Conservation (phyloP, 2,329 filamentous ascomycete genomes). For the Aspergillus pseudoglaucus region DNA sequence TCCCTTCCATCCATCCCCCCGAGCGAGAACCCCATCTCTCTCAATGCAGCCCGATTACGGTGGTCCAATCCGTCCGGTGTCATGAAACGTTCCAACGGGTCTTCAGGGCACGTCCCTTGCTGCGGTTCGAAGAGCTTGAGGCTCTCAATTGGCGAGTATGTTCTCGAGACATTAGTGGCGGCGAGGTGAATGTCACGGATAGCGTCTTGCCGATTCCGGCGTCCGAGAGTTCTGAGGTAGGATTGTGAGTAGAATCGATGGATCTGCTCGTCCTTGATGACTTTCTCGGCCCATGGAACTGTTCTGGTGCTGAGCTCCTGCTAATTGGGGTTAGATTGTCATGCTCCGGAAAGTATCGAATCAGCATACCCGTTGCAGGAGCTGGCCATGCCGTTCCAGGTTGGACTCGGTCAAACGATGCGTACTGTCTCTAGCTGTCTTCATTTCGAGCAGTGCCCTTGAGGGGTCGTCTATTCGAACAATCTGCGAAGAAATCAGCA, state of each 20-base stretch:
- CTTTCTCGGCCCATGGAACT: constrained; percentile 9
- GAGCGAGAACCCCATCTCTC: constrained; percentile 8
- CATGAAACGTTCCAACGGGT: constrained; percentile 20
- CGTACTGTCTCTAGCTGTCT: neutral
- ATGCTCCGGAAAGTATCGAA: neutral
- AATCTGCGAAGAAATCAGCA: too few species aligned
- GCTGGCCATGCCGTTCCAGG: constrained; percentile 3
- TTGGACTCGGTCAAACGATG: constrained; percentile 6
- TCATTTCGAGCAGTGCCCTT: too few species aligned
- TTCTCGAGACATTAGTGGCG: neutral
- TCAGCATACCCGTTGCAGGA: neutral
- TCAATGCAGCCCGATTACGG: too few species aligned
- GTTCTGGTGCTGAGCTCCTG: constrained; percentile 1
- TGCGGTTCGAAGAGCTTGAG: constrained; percentile 9
- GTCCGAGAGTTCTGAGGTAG: neutral
- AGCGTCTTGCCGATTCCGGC: neutral
- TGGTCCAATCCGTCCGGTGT: constrained; percentile 14
- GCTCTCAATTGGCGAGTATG: neutral
- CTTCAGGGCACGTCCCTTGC: constrained; percentile 6
- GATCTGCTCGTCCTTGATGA: constrained; percentile 15
- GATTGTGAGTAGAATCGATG: constrained; percentile 9
- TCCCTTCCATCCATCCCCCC: constrained; percentile 11
- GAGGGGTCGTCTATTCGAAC: too few species aligned
- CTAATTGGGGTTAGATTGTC: neutral
- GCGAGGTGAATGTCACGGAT: neutral